phyloP scores from a whole-genome alignment of 495 filamentous ascomycete species.

The Aspergillus baeticus region DNA sequence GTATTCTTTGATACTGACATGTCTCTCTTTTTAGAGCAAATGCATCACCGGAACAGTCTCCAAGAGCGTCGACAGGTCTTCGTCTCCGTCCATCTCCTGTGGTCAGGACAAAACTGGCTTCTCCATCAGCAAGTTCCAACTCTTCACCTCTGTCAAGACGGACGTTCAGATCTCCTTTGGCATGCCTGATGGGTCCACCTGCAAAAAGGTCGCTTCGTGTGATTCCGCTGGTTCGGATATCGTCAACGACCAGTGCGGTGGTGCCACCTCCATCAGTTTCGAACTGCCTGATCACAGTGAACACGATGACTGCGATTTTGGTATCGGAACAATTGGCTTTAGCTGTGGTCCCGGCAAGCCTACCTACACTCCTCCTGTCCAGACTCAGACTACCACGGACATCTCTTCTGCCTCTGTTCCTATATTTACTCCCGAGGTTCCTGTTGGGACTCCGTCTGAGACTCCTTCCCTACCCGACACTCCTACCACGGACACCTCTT shows the following conservation, averaged over 20 bases:
- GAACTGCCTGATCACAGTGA: conserved; percentile 62
- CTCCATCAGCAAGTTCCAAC: conserved; percentile 70
- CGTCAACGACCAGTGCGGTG: conserved; percentile 85
- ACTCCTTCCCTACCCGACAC: too few species aligned
- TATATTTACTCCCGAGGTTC: conserved; percentile 11
- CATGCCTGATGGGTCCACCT: conserved; percentile 76
- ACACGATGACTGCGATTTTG: conserved; percentile 60
- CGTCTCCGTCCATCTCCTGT: conserved; percentile 58
- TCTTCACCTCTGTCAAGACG: conserved; percentile 69
- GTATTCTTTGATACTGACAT: background rate
- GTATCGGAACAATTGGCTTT: conserved; percentile 76
- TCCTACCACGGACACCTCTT: conserved; percentile 6
- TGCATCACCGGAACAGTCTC: conserved; percentile 61
- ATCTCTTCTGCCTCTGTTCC: conserved; percentile 10
- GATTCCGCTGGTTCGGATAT: conserved; percentile 62
- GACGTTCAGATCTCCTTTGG: conserved; percentile 79
- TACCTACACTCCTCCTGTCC: conserved; percentile 20
- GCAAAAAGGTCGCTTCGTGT: conserved; percentile 71
- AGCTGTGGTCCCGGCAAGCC: conserved; percentile 61
- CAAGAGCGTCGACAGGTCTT: conserved; percentile 25
- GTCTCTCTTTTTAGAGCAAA: conserved; percentile 43
- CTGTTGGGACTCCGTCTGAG: background rate
- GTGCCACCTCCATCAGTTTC: conserved; percentile 76
- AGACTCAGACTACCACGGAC: conserved; percentile 8
- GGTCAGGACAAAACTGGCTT: conserved; percentile 55